A percentile compares a stretch with the other conserved stretches of the same genome.
phyloP scores from a whole-genome alignment of 768 basidiomycete genomes.

The Gymnopilus dilepis region DNA sequence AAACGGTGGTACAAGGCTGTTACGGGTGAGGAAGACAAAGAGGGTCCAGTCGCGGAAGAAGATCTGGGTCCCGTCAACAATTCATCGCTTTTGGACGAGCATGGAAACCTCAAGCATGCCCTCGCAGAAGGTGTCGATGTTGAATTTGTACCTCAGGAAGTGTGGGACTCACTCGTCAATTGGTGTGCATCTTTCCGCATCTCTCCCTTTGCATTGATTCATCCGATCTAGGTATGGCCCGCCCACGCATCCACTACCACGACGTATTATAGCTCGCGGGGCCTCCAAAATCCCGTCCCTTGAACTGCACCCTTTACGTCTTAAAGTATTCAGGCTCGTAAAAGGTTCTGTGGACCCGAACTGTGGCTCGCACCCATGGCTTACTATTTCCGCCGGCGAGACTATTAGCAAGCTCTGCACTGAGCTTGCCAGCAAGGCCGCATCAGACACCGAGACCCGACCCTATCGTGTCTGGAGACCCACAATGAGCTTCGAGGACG shows the following conservation, averaged over 20 bases:
- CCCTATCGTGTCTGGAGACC: conserved; percentile 73
- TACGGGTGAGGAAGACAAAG: conserved; percentile 70
- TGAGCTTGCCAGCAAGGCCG: conserved; percentile 45
- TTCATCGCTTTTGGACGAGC: conserved; percentile 59
- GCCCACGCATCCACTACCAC: conserved; percentile 58
- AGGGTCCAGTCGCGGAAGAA: conserved; percentile 62
- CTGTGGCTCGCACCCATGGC: conserved; percentile 35
- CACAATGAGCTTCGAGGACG: conserved; percentile 43
- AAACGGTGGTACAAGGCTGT: conserved; percentile 77
- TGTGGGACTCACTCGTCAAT: conserved; percentile 68
- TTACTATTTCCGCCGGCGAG: conserved; percentile 58
- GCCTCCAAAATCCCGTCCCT: conserved; percentile 53
- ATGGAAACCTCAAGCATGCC: conserved; percentile 49
- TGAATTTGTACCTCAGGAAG: conserved; percentile 74
- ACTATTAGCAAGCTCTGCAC: conserved; percentile 48
- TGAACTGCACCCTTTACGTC: conserved; percentile 73
- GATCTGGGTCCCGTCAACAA: conserved; percentile 82
- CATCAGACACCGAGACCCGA: conserved; percentile 33
- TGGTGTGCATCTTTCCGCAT: conserved; percentile 59
- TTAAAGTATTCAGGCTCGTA: conserved; percentile 60
- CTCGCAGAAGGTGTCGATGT: conserved; percentile 70
- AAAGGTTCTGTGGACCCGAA: conserved; percentile 30
- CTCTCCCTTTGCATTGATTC: conserved; percentile 2
- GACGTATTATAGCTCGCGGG: conserved; percentile 70
- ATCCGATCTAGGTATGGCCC: conserved; percentile 68